Base-by-base conservation (phyloP, 805 yeast species). In the Tetrapisispora pingtungensis region DNA sequence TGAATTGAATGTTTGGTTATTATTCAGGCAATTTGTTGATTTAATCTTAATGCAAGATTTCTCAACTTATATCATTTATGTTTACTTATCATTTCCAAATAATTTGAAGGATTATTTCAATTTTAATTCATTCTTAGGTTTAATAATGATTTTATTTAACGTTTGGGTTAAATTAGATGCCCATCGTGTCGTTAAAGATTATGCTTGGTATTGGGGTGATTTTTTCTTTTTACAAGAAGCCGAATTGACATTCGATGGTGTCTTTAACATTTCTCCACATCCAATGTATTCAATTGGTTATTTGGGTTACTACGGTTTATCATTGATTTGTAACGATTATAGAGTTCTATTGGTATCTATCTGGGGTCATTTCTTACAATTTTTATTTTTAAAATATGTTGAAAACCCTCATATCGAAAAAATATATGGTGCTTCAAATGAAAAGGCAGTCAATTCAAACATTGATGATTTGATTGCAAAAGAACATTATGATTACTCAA, bases 161-260 rank as follows among this genome's bases (percentile, higher is more conserved):
- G 68, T 82, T 26, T 82, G 93, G 88, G 95, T 85, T 39, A 85
- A 85, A 60, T 66, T 84, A 20, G 89, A 86, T 61, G 95, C 95
- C 30, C 95, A 85, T 61, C 74, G 88, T 51, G 88, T 85, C 17
- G 88, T 85, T 47, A 84, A 85, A 61, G 95, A 85, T 58, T 85
- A 80, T 59, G 95, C 95, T 10, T 85, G 95, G 95, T 85, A 85
- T 63, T 85, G 95, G 95, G 95, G 95, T 24, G 95, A 86, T 64
- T 85, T 85, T 66, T 85, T 85, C 72, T 85, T 85, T 66, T 68
- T 87, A 44, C 84, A 83, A 58, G 78, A 77, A 45, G 64, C 71
- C 36, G 81, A 81, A 46, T 71, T 85, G 54, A 81, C 84, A 27
- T 85, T 85, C 64, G 95, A 86, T 60, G 95, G 95, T 35, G 93